Percentiles rank a stretch among this genome's conserved stretches.
Conservation (phyloP, 2,329 filamentous ascomycete species). For the Rhinocladiella mackenziei region DNA sequence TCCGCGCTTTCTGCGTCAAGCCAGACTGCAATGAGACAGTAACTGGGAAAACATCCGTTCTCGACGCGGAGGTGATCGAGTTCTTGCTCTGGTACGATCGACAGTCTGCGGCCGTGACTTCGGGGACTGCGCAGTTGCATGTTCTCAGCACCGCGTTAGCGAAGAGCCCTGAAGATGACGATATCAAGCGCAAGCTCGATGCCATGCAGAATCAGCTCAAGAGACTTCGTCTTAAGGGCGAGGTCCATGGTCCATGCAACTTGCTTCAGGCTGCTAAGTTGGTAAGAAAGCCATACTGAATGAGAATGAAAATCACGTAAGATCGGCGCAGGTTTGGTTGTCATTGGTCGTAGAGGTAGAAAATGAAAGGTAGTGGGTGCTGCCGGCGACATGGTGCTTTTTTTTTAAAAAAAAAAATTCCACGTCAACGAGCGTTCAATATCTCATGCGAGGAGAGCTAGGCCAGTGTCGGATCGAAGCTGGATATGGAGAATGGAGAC, state of each 20-base stretch:
- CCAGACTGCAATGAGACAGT: constrained; percentile 13
- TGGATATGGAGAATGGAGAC: no score
- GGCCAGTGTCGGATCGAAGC: no score
- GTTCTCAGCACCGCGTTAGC: constrained; percentile 12
- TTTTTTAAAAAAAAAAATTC: no score
- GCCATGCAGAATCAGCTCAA: constrained; percentile 4
- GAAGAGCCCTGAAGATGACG: constrained; percentile 15
- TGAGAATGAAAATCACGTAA: background rate
- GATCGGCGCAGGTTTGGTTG: no score
- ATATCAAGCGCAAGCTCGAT: constrained; percentile 12
- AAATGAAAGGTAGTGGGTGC: no score
- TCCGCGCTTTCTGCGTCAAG: constrained; percentile 18
- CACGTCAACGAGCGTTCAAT: no score
- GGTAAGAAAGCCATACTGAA: constrained; percentile 20
- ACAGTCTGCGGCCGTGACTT: constrained; percentile 10
- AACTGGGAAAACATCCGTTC: constrained; percentile 21
- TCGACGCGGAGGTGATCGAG: constrained; percentile 19
- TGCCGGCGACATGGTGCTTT: no score
- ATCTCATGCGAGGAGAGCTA: no score
- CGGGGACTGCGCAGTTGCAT: constrained; percentile 4
- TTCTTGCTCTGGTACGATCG: constrained; percentile 23
- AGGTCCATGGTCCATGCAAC: constrained; percentile 3
- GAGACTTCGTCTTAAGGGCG: background rate
- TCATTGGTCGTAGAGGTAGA: no score
- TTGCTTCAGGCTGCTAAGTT: constrained; percentile 21